phyloP scores from a whole-genome alignment of 345 rosid genomes.

The Arabis hirsuta region DNA sequence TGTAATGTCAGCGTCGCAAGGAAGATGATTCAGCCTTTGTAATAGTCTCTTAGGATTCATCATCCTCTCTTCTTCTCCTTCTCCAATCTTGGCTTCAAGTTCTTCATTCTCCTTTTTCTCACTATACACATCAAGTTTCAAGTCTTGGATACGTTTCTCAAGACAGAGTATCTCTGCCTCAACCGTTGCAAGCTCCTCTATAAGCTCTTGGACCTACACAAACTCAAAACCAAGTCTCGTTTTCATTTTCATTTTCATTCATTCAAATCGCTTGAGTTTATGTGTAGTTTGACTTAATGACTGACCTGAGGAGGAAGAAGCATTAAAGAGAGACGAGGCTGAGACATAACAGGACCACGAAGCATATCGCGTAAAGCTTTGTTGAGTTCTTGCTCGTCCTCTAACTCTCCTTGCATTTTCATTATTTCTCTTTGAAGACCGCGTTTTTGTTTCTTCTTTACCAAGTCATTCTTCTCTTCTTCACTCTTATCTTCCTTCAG shows the following conservation, averaged over 20 bases:
- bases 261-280: background rate
- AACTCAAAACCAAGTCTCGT: conserved; percentile 16
- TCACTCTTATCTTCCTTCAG: conserved; percentile 22
- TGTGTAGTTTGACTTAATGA: conserved; percentile 1
- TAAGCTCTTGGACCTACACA: conserved; percentile 68
- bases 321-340: conserved; percentile 60
- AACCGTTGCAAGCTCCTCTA: conserved; percentile 70
- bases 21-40: conserved; percentile 47
- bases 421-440: conserved; percentile 41
- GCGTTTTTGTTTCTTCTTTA: conserved; percentile 56
- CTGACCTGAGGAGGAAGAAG: conserved; percentile 83
- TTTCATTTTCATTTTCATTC: background rate
- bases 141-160: conserved; percentile 68
- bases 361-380: conserved; percentile 65
- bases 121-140: conserved; percentile 65
- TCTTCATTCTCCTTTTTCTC: conserved; percentile 49
- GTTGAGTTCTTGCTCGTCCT: conserved; percentile 62
- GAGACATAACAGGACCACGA: conserved; percentile 61
- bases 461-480: conserved; percentile 54
- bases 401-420: conserved; percentile 65
- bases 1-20: conserved; percentile 37
- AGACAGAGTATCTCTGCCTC: conserved; percentile 83
- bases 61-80: conserved; percentile 51
- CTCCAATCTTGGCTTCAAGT: conserved; percentile 38
- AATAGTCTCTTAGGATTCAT: conserved; percentile 42